Evolutionary conservation across 2,329 filamentous ascomycete genomes (phyloP).

Genomic region (Blastomyces percursus): DNA sequence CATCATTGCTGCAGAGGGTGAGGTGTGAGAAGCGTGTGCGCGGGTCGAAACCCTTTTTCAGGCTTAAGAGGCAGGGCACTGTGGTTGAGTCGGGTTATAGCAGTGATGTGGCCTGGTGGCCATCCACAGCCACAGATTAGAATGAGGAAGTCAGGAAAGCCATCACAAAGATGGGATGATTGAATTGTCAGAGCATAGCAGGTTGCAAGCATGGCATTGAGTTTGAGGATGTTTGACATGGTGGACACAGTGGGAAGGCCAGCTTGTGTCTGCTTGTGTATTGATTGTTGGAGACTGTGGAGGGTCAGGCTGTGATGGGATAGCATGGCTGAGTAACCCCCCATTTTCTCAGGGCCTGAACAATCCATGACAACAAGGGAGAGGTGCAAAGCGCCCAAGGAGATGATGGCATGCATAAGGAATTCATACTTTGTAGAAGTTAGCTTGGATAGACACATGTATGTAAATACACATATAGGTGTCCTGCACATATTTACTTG

Average conservation of each 20-base stretch:
- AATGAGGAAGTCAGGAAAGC: conserved; percentile 20
- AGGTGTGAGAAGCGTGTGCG: too few relatives aligned
- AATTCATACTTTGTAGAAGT: background rate
- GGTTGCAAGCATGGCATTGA: conserved; percentile 19
- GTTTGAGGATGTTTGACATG: background rate
- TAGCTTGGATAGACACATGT: background rate
- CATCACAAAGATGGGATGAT: conserved; percentile 20
- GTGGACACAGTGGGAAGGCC: background rate
- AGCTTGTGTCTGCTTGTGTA: background rate
- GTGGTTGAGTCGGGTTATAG: background rate
- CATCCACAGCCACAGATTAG: conserved; percentile 17
- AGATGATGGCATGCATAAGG: conserved; percentile 4
- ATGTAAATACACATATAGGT: background rate
- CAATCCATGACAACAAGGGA: too few relatives aligned
- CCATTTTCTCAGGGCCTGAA: background rate
- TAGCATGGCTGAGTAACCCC: background rate
- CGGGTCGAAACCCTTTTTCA: background rate
- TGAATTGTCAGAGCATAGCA: conserved; percentile 22
- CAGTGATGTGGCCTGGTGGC: background rate
- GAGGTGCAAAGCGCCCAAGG: conserved; percentile 1
- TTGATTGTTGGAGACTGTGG: background rate
- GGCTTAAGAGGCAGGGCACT: background rate
- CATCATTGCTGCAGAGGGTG: too few relatives aligned
- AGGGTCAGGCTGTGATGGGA: background rate
- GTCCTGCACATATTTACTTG: background rate